Evolutionary conservation across 2,329 filamentous ascomycete species (phyloP), one percentile per base, ranked within the genome.

Genomic region (Stachybotrys echinatus): DNA sequence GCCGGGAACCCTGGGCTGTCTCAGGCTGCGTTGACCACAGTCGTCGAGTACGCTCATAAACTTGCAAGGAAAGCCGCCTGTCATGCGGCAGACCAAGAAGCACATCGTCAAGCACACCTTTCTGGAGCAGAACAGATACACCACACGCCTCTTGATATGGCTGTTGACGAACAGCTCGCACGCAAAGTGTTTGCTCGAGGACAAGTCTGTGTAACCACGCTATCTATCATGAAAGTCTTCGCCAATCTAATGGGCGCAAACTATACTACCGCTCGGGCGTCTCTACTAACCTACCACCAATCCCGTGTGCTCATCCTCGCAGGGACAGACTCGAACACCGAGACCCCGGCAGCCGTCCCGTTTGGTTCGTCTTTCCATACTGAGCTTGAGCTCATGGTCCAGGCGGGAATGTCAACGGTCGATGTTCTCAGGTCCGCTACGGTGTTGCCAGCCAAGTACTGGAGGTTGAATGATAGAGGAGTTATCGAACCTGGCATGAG

Each of bases 251-350:
- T 45, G 45, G 43, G 50, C 2, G 22, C 50, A 20, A 31, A 57
- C 42, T 66, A 64, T 49, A 52, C 53, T 5, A 44, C 53, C 48
- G 58, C 61, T 3, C 42, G 60, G 6, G 51, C 48, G 12, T 60
- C 58, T 47, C 63, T 67, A 12, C 49, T 42, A 23, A 53, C 44
- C 6, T 61, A 61, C 45, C 46, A 63, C 48, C 37, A 49, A 5
- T 61, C 62, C 5, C 62, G 64, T 7, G 60, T 66, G 19, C 53
- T 55, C 5, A 61, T 68, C 23, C 52, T 62, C 17, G 61, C 61
- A 7, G 65, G 66, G 4, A 66, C 65, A n/a, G 63, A 64, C 18
- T 55, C 65, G n/a, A 59, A 57, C 45, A 34, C 50, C 50, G 45
- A 42, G 1, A 10, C 21, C 3, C 7, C 23, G 14, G 48, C 57